A percentile compares a stretch with the other conserved stretches of the same genome.
phyloP scores from a whole-genome alignment of 495 filamentous ascomycete species.

The Neurospora tetrasperma region DNA sequence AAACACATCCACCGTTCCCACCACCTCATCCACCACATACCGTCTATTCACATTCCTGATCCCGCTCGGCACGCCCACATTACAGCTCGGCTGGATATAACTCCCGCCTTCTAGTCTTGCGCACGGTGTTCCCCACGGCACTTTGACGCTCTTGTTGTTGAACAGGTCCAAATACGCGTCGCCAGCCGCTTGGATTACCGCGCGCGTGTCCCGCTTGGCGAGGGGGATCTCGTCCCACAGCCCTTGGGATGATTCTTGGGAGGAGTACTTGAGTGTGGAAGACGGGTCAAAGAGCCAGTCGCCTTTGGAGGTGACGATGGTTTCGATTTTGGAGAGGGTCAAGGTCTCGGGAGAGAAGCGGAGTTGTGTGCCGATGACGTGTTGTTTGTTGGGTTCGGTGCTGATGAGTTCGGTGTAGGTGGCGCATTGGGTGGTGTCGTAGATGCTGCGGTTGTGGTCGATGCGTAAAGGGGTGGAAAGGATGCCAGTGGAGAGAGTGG shows the following conservation, averaged over 20 bases:
- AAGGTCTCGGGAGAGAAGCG: conserved; percentile 23
- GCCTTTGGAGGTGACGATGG: conserved; percentile 31
- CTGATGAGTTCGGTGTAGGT: conserved; percentile 43
- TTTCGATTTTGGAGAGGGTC: conserved; percentile 29
- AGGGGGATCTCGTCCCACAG: conserved; percentile 37
- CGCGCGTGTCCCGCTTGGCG: conserved; percentile 25
- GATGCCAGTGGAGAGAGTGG: conserved; percentile 27
- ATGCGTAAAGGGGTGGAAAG: conserved; percentile 33
- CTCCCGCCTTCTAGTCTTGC: conserved; percentile 37
- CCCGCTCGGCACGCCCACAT: conserved; percentile 29
- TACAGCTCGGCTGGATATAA: conserved; percentile 29
- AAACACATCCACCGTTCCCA: conserved; percentile 34
- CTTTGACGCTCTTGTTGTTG: conserved; percentile 27
- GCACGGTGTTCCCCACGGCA: conserved; percentile 38
- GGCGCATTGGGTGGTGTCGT: conserved; percentile 40
- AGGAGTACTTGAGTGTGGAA: conserved; percentile 36
- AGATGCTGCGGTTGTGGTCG: conserved; percentile 36
- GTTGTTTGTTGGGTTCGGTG: conserved; percentile 31
- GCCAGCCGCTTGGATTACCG: conserved; percentile 33
- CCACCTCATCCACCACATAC: conserved; percentile 31
- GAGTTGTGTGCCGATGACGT: conserved; percentile 41
- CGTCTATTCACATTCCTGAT: conserved; percentile 11
- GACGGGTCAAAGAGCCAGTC: conserved; percentile 44
- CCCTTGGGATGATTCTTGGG: conserved; percentile 18
- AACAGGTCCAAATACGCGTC: conserved; percentile 39